Conservation (phyloP, 306 rosid species). For the Sicyos baderoa region DNA sequence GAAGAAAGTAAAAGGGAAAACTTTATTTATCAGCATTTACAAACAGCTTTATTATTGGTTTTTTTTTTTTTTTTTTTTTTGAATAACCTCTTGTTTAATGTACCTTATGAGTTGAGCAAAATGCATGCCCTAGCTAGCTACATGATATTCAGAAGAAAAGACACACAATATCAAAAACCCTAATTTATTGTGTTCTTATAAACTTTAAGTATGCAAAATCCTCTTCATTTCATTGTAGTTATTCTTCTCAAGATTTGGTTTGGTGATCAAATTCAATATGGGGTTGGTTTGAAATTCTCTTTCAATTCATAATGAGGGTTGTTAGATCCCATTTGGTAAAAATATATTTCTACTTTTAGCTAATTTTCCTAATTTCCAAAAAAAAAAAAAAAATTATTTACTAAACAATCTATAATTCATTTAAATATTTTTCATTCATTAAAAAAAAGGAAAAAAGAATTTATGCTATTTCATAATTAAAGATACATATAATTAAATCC, state of each 20-base stretch:
- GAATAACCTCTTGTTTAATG: constrained; percentile 13
- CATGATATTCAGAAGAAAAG: not conserved
- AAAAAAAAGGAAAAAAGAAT: too few relatives aligned
- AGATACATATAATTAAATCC: too few relatives aligned
- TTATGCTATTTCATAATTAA: too few relatives aligned
- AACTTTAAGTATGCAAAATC: not conserved
- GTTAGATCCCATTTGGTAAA: not conserved
- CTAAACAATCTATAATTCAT: too few relatives aligned
- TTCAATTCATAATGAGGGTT: not conserved
- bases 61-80: too few relatives aligned
- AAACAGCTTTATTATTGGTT: constrained; percentile 31
- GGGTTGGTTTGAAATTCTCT: not conserved
- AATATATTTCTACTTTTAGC: too few relatives aligned
- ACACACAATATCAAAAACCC: constrained; percentile 13
- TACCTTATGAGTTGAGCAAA: constrained; percentile 23
- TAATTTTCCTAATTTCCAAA: not conserved
- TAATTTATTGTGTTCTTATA: constrained; percentile 12
- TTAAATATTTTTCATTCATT: not conserved
- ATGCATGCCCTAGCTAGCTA: constrained; percentile 18
- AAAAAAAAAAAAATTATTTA: not conserved
- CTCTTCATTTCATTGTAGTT: constrained; percentile 15
- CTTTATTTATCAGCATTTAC: constrained; percentile 15
- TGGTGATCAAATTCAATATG: not conserved
- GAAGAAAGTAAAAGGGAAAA: constrained; percentile 1
- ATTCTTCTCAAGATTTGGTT: constrained; percentile 14